Evolutionary conservation across 1,284 basidiomycete species (phyloP).

Genomic region (Uromyces viciae-fabae): DNA sequence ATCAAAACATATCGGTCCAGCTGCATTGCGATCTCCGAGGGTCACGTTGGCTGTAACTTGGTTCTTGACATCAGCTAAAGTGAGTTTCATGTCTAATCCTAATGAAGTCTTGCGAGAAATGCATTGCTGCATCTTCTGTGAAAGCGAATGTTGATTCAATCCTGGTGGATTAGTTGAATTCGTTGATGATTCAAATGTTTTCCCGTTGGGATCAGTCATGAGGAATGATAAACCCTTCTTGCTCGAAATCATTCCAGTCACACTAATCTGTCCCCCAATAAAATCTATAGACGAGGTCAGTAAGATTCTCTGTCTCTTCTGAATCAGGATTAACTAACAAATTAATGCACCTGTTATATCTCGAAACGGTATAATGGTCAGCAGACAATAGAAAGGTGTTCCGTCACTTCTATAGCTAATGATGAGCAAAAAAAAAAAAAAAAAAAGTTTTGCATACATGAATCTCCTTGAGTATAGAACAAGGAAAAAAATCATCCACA

Average conservation of each 20-base stretch:
- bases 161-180: neutral
- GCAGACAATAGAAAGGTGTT: slow-evolving; percentile 30
- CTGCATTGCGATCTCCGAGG: neutral
- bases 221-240: slow-evolving; percentile 28
- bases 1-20: neutral
- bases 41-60: neutral
- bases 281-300: neutral
- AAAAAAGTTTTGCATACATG: too few species aligned
- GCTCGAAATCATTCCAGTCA: slow-evolving; percentile 21
- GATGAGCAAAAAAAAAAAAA: neutral
- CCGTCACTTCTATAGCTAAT: slow-evolving; percentile 16
- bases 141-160: neutral
- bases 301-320: neutral
- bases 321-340: neutral
- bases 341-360: slow-evolving; percentile 24
- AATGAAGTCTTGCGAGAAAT: neutral
- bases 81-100: neutral
- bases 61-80: neutral
- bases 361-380: slow-evolving; percentile 25
- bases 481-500: neutral
- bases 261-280: slow-evolving; percentile 37
- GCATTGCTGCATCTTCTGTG: neutral
- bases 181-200: neutral
- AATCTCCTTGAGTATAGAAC: neutral
- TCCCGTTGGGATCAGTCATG: neutral